Conservation (phyloP, 768 basidiomycete genomes). For the Tricholoma flavovirens region DNA sequence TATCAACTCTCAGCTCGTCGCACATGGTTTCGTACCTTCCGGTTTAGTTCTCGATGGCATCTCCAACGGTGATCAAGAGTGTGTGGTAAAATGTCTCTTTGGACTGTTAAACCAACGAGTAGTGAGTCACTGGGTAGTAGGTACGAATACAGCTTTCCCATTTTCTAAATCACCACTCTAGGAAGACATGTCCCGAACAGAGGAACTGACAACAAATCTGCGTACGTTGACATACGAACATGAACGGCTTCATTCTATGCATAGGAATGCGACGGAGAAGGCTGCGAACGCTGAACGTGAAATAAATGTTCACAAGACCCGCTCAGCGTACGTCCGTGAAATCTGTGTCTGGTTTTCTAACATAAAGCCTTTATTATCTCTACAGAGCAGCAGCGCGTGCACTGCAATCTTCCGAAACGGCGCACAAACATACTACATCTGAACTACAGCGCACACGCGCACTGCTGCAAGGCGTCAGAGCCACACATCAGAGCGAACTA, state of each 20-base stretch:
- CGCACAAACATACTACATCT: slow-evolving; percentile 63
- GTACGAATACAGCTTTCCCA: neutral
- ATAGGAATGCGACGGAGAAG: slow-evolving; percentile 51
- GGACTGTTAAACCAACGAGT: slow-evolving; percentile 71
- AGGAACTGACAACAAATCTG: slow-evolving; percentile 68
- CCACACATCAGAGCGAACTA: slow-evolving; percentile 62
- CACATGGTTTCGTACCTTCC: slow-evolving; percentile 66
- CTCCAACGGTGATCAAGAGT: slow-evolving; percentile 47
- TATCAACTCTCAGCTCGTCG: slow-evolving; percentile 74
- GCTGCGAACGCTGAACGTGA: slow-evolving; percentile 77
- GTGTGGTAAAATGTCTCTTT: slow-evolving; percentile 68
- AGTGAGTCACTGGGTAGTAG: slow-evolving; percentile 51
- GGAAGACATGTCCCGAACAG: slow-evolving; percentile 75
- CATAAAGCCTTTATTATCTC: neutral
- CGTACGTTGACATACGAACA: slow-evolving; percentile 78
- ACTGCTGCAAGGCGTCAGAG: slow-evolving; percentile 60
- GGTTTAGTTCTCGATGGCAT: slow-evolving; percentile 68
- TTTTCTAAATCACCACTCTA: slow-evolving; percentile 13
- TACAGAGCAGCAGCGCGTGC: slow-evolving; percentile 46
- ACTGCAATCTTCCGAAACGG: slow-evolving; percentile 52
- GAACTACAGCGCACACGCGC: slow-evolving; percentile 73
- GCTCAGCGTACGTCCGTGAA: slow-evolving; percentile 52
- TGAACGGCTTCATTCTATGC: slow-evolving; percentile 65
- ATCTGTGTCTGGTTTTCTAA: neutral
- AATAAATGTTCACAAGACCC: slow-evolving; percentile 64